These are phyloP conservation scores for Phyllachora maydis DNA, from an alignment of 2,329 filamentous ascomycete genomes.

Conservation along the genomic window DNA sequence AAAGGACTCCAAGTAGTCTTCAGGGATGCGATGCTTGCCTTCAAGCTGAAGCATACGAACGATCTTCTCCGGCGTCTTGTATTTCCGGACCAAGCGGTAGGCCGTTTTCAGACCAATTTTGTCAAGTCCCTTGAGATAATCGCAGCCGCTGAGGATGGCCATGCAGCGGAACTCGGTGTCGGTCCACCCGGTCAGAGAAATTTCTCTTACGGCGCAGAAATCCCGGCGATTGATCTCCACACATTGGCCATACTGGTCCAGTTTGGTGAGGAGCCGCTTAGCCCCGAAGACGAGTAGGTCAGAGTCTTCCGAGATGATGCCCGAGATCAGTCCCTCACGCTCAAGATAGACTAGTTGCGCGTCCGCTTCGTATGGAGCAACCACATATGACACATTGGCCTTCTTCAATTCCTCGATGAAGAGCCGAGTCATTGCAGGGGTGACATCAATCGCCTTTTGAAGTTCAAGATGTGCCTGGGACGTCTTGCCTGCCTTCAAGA, in stretches of 20 bases:
- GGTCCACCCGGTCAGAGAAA: constrained; percentile 80
- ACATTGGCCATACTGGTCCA: constrained; percentile 85
- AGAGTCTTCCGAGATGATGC: constrained; percentile 90
- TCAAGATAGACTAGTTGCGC: constrained; percentile 93
- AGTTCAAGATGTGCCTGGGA: constrained; percentile 68
- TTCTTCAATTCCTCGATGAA: constrained; percentile 84
- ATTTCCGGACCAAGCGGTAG: constrained; percentile 72
- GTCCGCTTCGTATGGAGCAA: constrained; percentile 94
- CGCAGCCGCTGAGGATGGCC: constrained; percentile 92
- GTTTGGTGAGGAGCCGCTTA: constrained; percentile 74
- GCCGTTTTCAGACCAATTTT: constrained; percentile 86
- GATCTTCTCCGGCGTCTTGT: constrained; percentile 70
- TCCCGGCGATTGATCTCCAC: constrained; percentile 79
- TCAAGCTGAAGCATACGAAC: constrained; percentile 75
- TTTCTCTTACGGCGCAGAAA: constrained; percentile 72
- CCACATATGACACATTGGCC: constrained; percentile 62
- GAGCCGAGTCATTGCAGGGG: constrained; percentile 81
- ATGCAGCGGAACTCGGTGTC: constrained; percentile 82
- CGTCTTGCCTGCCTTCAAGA: constrained; percentile 63
- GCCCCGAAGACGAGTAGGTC: constrained; percentile 91
- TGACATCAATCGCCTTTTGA: constrained; percentile 90
- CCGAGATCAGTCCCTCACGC: constrained; percentile 60
- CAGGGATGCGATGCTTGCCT: constrained; percentile 61
- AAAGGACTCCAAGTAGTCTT: constrained; percentile 65
- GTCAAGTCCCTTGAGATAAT: constrained; percentile 74